A percentile compares a stretch with the other conserved stretches of the same genome.
These are phyloP conservation scores for Ocimum tenuiflorum DNA, from an alignment of 257 asterid genomes.

Conservation along the genomic window DNA sequence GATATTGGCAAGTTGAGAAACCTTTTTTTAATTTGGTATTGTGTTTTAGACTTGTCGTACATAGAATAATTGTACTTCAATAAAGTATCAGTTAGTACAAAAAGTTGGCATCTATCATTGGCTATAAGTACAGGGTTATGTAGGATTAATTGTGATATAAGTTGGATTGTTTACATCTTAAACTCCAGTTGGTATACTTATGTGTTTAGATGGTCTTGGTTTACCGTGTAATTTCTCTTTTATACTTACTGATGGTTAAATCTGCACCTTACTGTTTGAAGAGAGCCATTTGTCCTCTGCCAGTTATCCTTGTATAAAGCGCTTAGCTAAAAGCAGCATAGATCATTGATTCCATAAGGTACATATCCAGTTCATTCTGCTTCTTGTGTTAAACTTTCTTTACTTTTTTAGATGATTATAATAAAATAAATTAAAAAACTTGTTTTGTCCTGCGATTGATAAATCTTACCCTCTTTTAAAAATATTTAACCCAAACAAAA, in stretches of 20 bases:
- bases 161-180: background rate
- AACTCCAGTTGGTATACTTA: background rate
- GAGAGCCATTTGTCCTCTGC: background rate
- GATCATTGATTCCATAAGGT: conserved; percentile 4
- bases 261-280: background rate
- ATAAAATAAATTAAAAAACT: too few relatives aligned
- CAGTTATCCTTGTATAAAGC: background rate
- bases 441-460: too few relatives aligned
- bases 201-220: background rate
- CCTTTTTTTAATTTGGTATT: background rate
- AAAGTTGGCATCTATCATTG: background rate
- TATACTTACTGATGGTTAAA: background rate
- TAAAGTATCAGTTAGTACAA: background rate
- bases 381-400: background rate
- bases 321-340: background rate
- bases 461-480: background rate
- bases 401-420: background rate
- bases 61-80: conserved; percentile 15
- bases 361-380: background rate
- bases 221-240: background rate
- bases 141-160: background rate
- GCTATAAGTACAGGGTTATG: conserved; percentile 6
- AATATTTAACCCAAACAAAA: conserved; percentile 4
- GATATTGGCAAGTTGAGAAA: background rate
- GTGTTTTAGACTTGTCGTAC: background rate